These are phyloP conservation scores for Aspergillus conjunctus DNA, from an alignment of 495 filamentous ascomycete species.

Conservation along the genomic window DNA sequence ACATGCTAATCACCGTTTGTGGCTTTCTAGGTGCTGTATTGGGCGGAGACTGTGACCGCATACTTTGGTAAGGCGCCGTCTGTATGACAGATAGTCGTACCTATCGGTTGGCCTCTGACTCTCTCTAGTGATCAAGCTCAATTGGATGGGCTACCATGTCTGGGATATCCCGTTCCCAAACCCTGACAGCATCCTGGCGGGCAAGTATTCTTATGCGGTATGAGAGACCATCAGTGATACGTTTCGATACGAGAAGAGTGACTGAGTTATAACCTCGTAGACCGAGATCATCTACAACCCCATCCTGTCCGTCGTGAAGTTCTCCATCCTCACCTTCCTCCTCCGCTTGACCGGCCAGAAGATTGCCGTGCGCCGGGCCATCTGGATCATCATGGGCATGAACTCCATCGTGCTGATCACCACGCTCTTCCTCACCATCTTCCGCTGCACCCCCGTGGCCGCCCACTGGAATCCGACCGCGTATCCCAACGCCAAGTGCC, in stretches of 20 bases:
- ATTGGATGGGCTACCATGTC: slow-evolving; percentile 47
- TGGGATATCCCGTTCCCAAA: slow-evolving; percentile 36
- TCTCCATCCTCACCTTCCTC: slow-evolving; percentile 52
- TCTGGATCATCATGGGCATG: slow-evolving; percentile 45
- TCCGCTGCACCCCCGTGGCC: slow-evolving; percentile 52
- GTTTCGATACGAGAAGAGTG: neutral
- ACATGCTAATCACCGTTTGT: neutral
- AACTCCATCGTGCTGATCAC: slow-evolving; percentile 50
- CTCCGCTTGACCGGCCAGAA: slow-evolving; percentile 41
- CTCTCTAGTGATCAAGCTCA: slow-evolving; percentile 46
- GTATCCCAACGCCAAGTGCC: slow-evolving; percentile 22
- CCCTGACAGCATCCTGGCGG: slow-evolving; percentile 1
- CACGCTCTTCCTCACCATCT: slow-evolving; percentile 53
- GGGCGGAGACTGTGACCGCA: slow-evolving; percentile 24
- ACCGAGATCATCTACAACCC: slow-evolving; percentile 62
- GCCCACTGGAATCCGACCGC: slow-evolving; percentile 34
- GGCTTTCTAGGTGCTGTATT: slow-evolving; percentile 18
- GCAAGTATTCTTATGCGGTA: slow-evolving; percentile 25
- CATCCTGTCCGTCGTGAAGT: slow-evolving; percentile 59
- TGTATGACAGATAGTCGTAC: too few species aligned
- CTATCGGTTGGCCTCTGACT: neutral
- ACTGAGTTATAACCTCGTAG: slow-evolving; percentile 15
- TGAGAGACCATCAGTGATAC: slow-evolving; percentile 13
- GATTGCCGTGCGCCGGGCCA: slow-evolving; percentile 37
- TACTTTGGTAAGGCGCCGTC: slow-evolving; percentile 16